Percentiles rank a stretch among this genome's conserved stretches.
phyloP scores from a whole-genome alignment of 768 basidiomycete species.

The Termitomyces sp. region DNA sequence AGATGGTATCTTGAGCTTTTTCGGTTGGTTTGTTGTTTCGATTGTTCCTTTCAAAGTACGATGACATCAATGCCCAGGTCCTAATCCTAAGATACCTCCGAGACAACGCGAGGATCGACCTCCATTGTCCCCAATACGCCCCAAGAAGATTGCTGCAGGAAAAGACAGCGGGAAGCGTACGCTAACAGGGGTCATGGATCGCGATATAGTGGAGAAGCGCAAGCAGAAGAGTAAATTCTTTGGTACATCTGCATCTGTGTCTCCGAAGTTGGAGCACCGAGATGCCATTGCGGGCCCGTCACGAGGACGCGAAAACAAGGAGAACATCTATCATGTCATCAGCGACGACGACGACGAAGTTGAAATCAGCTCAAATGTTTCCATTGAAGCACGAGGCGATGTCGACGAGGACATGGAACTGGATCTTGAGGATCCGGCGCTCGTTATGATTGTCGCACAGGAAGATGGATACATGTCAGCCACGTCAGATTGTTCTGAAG shows the following conservation, averaged over 20 bases:
- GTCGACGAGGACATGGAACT: conserved; percentile 36
- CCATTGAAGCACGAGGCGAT: conserved; percentile 35
- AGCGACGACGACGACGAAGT: conserved; percentile 28
- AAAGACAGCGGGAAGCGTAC: conserved; percentile 76
- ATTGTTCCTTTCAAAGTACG: not conserved
- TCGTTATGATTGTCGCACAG: conserved; percentile 52
- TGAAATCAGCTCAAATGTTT: conserved; percentile 24
- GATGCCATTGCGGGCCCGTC: conserved; percentile 32
- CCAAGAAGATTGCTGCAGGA: conserved; percentile 35
- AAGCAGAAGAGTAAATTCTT: conserved; percentile 41
- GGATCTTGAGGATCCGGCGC: conserved; percentile 37
- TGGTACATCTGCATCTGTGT: conserved; percentile 7
- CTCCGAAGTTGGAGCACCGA: not conserved
- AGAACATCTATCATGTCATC: conserved; percentile 34
- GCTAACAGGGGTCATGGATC: conserved; percentile 66
- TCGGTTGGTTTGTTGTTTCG: conserved; percentile 42
- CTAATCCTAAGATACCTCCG: conserved; percentile 39
- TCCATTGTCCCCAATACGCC: conserved; percentile 14
- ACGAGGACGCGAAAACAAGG: conserved; percentile 34
- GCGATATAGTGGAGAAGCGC: conserved; percentile 52
- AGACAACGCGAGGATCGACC: conserved; percentile 11
- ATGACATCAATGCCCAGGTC: conserved; percentile 26
- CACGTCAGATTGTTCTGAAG: conserved; percentile 48
- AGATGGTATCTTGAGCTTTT: conserved; percentile 56
- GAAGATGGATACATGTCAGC: conserved; percentile 88